phyloP scores from a whole-genome alignment of 2,329 filamentous ascomycete genomes.

The Fusarium armeniacum region DNA sequence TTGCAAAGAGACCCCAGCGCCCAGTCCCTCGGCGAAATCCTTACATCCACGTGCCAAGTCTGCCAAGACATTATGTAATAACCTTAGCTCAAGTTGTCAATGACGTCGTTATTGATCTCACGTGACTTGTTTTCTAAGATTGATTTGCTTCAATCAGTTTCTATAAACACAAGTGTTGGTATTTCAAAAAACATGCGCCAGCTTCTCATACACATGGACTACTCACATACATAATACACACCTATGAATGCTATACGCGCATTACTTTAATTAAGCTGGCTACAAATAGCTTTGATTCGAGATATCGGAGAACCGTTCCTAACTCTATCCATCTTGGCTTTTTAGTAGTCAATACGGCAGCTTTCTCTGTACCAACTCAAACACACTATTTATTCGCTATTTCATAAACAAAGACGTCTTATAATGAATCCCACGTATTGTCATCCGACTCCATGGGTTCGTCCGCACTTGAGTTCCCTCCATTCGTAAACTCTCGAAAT shows the following conservation, averaged over 20 bases:
- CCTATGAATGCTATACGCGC: neutral
- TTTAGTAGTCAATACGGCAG: neutral
- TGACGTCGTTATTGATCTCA: neutral
- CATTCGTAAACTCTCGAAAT: conserved; percentile 53
- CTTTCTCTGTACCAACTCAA: neutral
- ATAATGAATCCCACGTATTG: conserved; percentile 18
- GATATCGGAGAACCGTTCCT: neutral
- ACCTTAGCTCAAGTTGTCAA: neutral
- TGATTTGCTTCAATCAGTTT: neutral
- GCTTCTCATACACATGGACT: neutral
- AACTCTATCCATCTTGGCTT: neutral
- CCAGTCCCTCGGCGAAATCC: conserved; percentile 5
- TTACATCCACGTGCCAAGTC: conserved; percentile 1
- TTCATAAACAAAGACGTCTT: neutral
- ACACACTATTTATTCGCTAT: neutral
- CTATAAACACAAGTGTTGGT: neutral
- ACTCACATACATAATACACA: neutral
- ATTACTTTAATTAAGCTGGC: neutral
- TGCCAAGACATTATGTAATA: conserved; percentile 3
- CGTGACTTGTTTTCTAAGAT: neutral
- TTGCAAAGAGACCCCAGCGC: neutral
- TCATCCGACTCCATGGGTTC: conserved; percentile 31
- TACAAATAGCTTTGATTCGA: neutral
- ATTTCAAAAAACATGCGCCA: neutral
- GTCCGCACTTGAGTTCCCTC: conserved; percentile 7